A percentile compares a stretch with the other conserved stretches of the same genome.
phyloP scores from a whole-genome alignment of 345 rosid species.

The Cardamine resedifolia region DNA sequence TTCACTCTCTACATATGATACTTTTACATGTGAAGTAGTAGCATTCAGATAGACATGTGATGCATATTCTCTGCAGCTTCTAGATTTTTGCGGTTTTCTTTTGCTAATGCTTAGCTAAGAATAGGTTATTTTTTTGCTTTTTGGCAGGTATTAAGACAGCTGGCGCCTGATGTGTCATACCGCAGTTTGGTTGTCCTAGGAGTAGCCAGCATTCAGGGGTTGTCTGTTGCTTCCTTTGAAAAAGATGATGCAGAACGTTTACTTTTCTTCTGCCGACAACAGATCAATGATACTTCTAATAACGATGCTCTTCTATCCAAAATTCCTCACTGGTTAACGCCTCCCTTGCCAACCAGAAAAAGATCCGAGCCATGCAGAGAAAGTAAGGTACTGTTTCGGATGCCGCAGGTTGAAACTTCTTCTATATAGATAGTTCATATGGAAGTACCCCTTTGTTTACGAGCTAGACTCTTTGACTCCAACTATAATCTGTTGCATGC shows the following conservation, averaged over 20 bases:
- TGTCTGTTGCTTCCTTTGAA: conserved; percentile 95
- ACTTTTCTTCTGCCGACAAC: conserved; percentile 69
- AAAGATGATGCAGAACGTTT: conserved; percentile 93
- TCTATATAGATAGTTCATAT: neutral
- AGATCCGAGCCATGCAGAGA: conserved; percentile 57
- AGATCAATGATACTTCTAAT: conserved; percentile 42
- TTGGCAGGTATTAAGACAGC: conserved; percentile 82
- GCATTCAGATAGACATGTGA: conserved; percentile 15
- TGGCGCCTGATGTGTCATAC: conserved; percentile 89
- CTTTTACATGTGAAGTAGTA: conserved; percentile 8
- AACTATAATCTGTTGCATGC: neutral
- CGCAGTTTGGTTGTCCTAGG: conserved; percentile 92
- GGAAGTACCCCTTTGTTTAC: neutral
- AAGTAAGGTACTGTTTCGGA: conserved; percentile 40
- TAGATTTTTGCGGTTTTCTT: neutral
- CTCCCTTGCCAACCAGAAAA: conserved; percentile 82
- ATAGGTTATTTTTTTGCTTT: conserved; percentile 6
- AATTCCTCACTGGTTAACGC: conserved; percentile 75
- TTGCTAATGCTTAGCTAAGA: conserved; percentile 17
- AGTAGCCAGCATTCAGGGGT: conserved; percentile 93
- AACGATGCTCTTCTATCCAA: conserved; percentile 39
- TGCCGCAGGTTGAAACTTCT: conserved; percentile 10
- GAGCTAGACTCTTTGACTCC: conserved; percentile 9
- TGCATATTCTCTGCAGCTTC: conserved; percentile 14
- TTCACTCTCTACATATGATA: neutral